A percentile compares a stretch with the other conserved stretches of the same genome.
Conservation (phyloP, 2,329 filamentous ascomycete species). For the Fusarium falciforme region DNA sequence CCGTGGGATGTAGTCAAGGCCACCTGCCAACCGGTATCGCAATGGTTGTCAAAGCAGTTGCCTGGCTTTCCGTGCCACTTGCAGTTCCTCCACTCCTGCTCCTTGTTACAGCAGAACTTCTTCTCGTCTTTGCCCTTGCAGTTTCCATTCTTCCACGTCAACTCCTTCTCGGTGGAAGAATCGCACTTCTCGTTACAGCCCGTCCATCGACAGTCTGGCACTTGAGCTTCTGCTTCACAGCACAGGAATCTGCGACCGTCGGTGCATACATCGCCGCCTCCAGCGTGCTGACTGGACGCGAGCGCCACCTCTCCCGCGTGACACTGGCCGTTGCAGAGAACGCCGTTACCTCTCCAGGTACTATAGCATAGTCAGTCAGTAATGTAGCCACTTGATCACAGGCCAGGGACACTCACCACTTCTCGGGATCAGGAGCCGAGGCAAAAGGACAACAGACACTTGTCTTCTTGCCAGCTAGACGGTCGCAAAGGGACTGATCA, state of each 20-base stretch:
- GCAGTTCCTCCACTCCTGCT: conserved; percentile 47
- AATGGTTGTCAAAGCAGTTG: conserved; percentile 50
- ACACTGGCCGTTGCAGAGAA: conserved; percentile 48
- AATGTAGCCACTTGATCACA: neutral
- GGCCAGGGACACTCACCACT: conserved; percentile 36
- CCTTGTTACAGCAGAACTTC: conserved; percentile 45
- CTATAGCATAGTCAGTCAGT: neutral
- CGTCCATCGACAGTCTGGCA: neutral
- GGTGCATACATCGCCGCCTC: conserved; percentile 43
- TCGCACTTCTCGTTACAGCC: conserved; percentile 2
- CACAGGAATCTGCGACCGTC: conserved; percentile 47
- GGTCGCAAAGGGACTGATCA: neutral
- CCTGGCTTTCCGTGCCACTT: conserved; percentile 50
- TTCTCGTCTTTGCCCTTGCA: conserved; percentile 27
- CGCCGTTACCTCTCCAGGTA: conserved; percentile 47
- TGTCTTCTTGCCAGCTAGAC: conserved; percentile 29
- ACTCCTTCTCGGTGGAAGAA: conserved; percentile 3
- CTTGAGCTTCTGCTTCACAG: conserved; percentile 36
- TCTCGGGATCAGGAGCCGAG: conserved; percentile 43
- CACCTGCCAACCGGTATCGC: conserved; percentile 33
- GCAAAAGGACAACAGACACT: conserved; percentile 48
- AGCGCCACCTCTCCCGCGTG: conserved; percentile 47
- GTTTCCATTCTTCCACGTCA: conserved; percentile 16
- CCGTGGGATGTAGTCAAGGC: conserved; percentile 41
- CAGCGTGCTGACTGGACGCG: conserved; percentile 44